Conservation (phyloP, 306 rosid genomes). For the Inga laurina region DNA sequence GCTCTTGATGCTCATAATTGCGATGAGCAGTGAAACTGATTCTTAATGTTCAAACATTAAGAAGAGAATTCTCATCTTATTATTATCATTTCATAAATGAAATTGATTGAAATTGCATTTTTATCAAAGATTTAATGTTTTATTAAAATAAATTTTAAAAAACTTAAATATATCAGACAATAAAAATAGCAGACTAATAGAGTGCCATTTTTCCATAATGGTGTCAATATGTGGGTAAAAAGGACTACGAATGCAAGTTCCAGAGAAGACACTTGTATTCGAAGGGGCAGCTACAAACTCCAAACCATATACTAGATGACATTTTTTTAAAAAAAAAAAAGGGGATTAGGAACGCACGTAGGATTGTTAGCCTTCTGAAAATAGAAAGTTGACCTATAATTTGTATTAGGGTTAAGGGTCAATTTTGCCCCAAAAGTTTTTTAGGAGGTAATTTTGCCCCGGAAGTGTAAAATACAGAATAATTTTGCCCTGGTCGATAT, state of each 20-base stretch:
- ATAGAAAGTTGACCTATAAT: not conserved
- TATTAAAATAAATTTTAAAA: not conserved
- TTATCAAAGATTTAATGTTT: not conserved
- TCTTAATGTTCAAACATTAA: not conserved
- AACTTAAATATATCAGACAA: not conserved
- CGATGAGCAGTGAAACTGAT: no score
- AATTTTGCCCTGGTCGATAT: no score
- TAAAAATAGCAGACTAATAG: not conserved
- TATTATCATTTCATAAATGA: not conserved
- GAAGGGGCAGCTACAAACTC: no score
- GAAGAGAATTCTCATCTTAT: not conserved
- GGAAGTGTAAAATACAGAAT: no score
- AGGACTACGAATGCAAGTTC: not conserved
- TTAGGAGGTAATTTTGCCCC: no score
- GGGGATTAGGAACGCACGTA: not conserved
- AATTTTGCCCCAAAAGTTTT: no score
- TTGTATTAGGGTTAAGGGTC: not conserved
- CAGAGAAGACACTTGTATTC: no score
- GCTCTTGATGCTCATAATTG: no score
- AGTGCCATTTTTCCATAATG: not conserved
- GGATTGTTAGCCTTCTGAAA: not conserved
- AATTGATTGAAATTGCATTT: not conserved
- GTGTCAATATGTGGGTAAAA: not conserved
- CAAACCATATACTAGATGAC: no score
- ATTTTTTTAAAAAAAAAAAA: no score